A percentile compares a stretch with the other conserved stretches of the same genome.
phyloP scores from a whole-genome alignment of 176 grass and related monocot genomes.

The Avena insularis region DNA sequence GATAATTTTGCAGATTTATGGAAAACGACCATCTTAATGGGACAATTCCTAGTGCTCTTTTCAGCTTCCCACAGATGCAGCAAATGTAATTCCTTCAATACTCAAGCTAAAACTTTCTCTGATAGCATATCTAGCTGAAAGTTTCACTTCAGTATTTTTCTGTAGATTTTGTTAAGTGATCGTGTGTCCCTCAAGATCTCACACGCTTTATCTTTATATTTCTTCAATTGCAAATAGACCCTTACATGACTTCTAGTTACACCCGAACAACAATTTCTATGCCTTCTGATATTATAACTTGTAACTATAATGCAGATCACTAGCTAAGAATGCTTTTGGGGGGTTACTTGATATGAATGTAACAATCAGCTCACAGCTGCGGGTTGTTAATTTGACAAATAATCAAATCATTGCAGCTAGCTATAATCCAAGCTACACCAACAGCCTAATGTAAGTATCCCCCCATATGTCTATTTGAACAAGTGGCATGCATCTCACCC shows the following conservation, averaged over 20 bases:
- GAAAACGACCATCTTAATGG: conserved; percentile 50
- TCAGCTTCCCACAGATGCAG: conserved; percentile 58
- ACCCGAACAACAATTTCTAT: not conserved
- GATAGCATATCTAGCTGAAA: conserved; percentile 31
- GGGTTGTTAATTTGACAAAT: conserved; percentile 63
- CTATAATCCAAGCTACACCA: conserved; percentile 35
- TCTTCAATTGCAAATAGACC: not conserved
- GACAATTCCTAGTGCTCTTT: conserved; percentile 54
- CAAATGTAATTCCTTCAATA: conserved; percentile 63
- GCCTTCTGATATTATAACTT: conserved; percentile 9
- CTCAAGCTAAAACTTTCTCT: not conserved
- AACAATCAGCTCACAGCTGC: conserved; percentile 46
- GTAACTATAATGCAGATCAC: conserved; percentile 54
- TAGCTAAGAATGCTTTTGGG: conserved; percentile 55
- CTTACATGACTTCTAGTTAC: not conserved
- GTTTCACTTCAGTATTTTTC: conserved; percentile 19
- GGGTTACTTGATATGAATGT: conserved; percentile 42
- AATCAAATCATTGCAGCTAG: conserved; percentile 25
- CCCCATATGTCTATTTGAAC: conserved; percentile 11
- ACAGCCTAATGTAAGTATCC: conserved; percentile 59
- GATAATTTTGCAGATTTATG: conserved; percentile 55
- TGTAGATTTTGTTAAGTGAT: not conserved
- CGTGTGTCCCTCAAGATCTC: not conserved
- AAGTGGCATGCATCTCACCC: conserved; percentile 5
- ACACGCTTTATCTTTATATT: not conserved